These are phyloP conservation scores for Suillus plorans DNA, from an alignment of 768 basidiomycete genomes.

Conservation along the genomic window DNA sequence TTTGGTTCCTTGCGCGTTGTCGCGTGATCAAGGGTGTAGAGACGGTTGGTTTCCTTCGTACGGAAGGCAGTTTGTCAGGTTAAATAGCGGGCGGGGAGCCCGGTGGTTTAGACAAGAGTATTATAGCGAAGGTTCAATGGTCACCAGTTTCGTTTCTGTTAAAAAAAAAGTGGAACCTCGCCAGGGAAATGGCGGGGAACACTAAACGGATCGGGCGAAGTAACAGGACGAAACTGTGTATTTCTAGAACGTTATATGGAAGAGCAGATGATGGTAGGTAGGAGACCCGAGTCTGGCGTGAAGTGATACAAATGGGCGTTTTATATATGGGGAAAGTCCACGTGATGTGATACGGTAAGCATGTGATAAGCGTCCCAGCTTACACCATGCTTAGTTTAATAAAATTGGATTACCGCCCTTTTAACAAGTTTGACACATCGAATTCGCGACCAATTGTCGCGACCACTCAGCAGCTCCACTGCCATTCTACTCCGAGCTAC, in stretches of 20 bases:
- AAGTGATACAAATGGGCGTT: neutral
- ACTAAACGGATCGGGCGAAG: neutral
- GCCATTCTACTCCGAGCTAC: too few relatives aligned
- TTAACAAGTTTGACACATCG: too few relatives aligned
- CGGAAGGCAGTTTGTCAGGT: neutral
- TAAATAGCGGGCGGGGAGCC: neutral
- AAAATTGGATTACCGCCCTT: too few relatives aligned
- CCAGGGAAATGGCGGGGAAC: neutral
- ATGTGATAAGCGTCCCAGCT: neutral
- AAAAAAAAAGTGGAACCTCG: neutral
- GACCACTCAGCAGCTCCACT: too few relatives aligned
- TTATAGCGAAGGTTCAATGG: neutral
- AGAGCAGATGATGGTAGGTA: neutral
- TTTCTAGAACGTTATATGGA: neutral
- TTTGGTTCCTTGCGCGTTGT: neutral
- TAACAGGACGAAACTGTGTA: neutral
- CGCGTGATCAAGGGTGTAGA: fast-evolving
- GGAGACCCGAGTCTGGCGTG: neutral
- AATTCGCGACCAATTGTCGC: too few relatives aligned
- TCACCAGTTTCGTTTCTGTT: neutral
- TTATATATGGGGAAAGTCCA: neutral
- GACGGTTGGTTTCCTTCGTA: neutral
- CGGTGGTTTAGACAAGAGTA: neutral
- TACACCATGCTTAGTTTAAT: neutral
- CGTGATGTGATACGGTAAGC: neutral